Conservation (phyloP, 2,329 filamentous ascomycete species). For the Shiraia sp. region DNA sequence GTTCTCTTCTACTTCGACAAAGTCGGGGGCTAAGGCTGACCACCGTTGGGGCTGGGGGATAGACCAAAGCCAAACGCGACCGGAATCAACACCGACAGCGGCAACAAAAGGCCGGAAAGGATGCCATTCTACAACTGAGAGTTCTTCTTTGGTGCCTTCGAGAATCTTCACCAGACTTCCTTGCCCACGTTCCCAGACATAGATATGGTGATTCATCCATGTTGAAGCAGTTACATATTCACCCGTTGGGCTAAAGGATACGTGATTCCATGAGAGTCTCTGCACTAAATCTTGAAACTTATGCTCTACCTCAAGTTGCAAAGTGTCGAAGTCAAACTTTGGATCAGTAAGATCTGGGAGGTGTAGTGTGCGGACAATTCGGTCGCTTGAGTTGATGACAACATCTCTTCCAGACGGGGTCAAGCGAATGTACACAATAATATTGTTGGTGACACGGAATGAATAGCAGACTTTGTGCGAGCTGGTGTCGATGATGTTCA, state of each 20-base stretch:
- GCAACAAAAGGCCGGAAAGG: constrained; percentile 84
- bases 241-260: constrained; percentile 89
- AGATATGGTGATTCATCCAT: constrained; percentile 98
- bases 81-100: constrained; percentile 89
- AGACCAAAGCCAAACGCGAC: constrained; percentile 93
- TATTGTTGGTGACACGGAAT: constrained; percentile 81
- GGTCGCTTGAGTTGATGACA: constrained; percentile 90
- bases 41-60: constrained; percentile 94
- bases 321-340: constrained; percentile 78
- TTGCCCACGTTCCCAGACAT: constrained; percentile 94
- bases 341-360: constrained; percentile 71
- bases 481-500: constrained; percentile 89
- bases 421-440: constrained; percentile 84
- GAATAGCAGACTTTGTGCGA: constrained; percentile 86
- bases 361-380: constrained; percentile 90
- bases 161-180: constrained; percentile 95
- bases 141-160: constrained; percentile 94
- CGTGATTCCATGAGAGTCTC: constrained; percentile 92
- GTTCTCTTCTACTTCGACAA: constrained; percentile 96
- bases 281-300: constrained; percentile 99
- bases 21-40: constrained; percentile 96
- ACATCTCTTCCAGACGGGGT: constrained; percentile 83
- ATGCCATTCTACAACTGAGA: constrained; percentile 97
- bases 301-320: constrained; percentile 90
- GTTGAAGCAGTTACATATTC: constrained; percentile 97